A percentile compares a stretch with the other conserved stretches of the same genome.
phyloP scores from a whole-genome alignment of 2,329 filamentous ascomycete species.

The Pseudogymnoascus sp. region DNA sequence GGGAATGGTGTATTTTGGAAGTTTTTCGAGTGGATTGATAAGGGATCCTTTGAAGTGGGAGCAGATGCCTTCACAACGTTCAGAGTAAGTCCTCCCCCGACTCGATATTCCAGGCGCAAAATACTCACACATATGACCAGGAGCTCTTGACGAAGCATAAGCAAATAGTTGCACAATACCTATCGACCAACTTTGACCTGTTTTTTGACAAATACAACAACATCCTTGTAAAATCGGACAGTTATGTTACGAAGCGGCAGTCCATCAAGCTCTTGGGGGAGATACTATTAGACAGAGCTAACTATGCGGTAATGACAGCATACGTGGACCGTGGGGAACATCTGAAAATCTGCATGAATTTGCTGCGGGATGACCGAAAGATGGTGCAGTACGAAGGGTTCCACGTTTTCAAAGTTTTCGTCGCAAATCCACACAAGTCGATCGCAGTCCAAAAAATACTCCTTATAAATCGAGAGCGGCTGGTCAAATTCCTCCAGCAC shows the following conservation, averaged over 20 bases:
- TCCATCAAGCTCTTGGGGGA: slow-evolving; percentile 96
- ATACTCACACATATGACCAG: slow-evolving; percentile 37
- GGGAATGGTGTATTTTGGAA: slow-evolving; percentile 90
- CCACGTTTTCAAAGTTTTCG: slow-evolving; percentile 99
- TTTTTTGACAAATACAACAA: slow-evolving; percentile 92
- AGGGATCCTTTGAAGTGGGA: slow-evolving; percentile 90
- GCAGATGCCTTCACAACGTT: slow-evolving; percentile 98
- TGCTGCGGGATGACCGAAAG: slow-evolving; percentile 88
- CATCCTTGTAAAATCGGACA: slow-evolving; percentile 80
- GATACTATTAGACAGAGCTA: slow-evolving; percentile 86
- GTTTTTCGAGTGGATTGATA: slow-evolving; percentile 97
- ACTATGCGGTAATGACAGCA: slow-evolving; percentile 96
- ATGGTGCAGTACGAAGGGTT: slow-evolving; percentile 99
- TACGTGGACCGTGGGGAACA: slow-evolving; percentile 95
- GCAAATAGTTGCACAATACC: slow-evolving; percentile 77
- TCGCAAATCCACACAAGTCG: slow-evolving; percentile 98
- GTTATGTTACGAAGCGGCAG: slow-evolving; percentile 96
- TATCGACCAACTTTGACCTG: slow-evolving; percentile 81
- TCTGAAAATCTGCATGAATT: slow-evolving; percentile 96
- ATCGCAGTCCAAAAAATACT: slow-evolving; percentile 90
- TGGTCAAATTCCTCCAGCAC: slow-evolving; percentile 79
- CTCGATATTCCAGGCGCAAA: background rate
- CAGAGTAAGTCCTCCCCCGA: slow-evolving; percentile 51
- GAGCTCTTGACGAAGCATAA: slow-evolving; percentile 95
- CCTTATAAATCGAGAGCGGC: slow-evolving; percentile 89